phyloP scores from a whole-genome alignment of 257 asterid genomes.

The Penstemon eatonii region DNA sequence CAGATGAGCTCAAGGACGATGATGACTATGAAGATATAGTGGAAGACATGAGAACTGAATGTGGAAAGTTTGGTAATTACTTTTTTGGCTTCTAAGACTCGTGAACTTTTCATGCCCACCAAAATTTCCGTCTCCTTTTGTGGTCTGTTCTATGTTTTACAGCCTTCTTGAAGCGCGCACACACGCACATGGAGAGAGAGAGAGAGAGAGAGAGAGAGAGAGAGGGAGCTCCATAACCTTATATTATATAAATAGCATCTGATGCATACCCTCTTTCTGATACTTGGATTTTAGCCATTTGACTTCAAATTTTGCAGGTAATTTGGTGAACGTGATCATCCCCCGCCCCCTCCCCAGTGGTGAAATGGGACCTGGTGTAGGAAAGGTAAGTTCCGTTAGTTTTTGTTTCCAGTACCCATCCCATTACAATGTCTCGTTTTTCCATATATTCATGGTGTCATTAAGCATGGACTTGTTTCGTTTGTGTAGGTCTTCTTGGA shows the following conservation, averaged over 20 bases:
- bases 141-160: slow-evolving; percentile 37
- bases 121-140: slow-evolving; percentile 19
- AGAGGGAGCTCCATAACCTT: slow-evolving; percentile 32
- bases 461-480: neutral
- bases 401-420: neutral
- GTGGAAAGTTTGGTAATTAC: slow-evolving; percentile 66
- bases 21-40: slow-evolving; percentile 81
- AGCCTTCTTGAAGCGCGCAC: slow-evolving; percentile 30
- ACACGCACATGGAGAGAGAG: slow-evolving; percentile 26
- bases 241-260: slow-evolving; percentile 3
- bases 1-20: slow-evolving; percentile 73
- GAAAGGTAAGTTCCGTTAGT: slow-evolving; percentile 52
- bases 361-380: slow-evolving; percentile 64
- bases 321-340: slow-evolving; percentile 59
- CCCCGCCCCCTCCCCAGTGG: slow-evolving; percentile 70
- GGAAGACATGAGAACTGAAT: slow-evolving; percentile 87
- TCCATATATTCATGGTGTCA: neutral
- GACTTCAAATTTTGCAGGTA: slow-evolving; percentile 43
- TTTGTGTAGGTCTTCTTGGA: slow-evolving; percentile 61
- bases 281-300: neutral
- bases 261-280: neutral
- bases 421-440: neutral
- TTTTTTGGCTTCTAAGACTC: neutral
- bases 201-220: slow-evolving; percentile 26
- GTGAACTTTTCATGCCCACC: slow-evolving; percentile 4